phyloP scores from a whole-genome alignment of 2,329 filamentous ascomycete species.

The Bertia moriformis region DNA sequence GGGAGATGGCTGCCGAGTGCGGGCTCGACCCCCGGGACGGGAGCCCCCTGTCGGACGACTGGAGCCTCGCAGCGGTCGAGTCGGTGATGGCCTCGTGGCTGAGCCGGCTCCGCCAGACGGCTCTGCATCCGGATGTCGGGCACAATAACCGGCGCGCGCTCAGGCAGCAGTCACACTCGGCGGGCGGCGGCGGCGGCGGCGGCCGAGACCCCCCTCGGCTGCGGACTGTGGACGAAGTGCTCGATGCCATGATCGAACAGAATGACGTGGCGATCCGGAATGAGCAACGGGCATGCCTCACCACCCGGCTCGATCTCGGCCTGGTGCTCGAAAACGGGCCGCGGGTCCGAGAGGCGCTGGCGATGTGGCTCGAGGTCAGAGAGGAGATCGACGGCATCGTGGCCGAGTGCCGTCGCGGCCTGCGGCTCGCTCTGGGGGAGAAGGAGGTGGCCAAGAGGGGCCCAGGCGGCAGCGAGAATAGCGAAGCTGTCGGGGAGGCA shows the following conservation, averaged over 20 bases:
- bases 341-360: constrained; percentile 35
- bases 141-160: background rate
- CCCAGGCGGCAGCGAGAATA: too few relatives aligned
- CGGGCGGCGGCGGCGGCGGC: too few relatives aligned
- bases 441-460: constrained; percentile 9
- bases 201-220: constrained; percentile 20
- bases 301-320: constrained; percentile 37
- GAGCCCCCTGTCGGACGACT: background rate
- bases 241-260: constrained; percentile 59
- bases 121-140: background rate
- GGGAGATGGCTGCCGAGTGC: background rate
- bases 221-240: constrained; percentile 53
- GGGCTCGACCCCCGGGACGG: background rate
- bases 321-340: constrained; percentile 50
- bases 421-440: constrained; percentile 33
- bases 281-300: constrained; percentile 40
- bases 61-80: background rate
- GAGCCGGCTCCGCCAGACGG: background rate
- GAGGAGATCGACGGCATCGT: constrained; percentile 33
- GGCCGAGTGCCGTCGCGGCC: constrained; percentile 45
- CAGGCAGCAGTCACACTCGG: too few relatives aligned
- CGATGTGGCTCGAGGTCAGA: constrained; percentile 31
- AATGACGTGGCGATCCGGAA: constrained; percentile 39
- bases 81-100: background rate
- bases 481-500: constrained; percentile 5